phyloP scores from a whole-genome alignment of 495 filamentous ascomycete species.

The Cercophora newfieldiana region DNA sequence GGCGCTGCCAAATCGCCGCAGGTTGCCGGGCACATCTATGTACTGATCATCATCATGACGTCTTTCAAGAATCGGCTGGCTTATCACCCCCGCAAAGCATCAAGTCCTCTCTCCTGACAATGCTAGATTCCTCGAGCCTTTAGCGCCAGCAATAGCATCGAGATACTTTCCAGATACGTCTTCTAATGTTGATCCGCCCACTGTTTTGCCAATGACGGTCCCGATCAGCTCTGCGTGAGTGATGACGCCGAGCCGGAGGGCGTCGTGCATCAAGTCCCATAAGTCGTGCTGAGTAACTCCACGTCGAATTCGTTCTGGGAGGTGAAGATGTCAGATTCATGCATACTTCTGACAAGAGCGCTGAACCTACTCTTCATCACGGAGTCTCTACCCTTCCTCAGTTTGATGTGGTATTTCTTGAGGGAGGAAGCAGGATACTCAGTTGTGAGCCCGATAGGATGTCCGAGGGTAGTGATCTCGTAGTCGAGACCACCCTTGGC shows the following conservation, averaged over 20 bases:
- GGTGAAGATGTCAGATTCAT: background rate
- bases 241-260: slow-evolving; percentile 34
- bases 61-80: too few species aligned
- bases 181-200: slow-evolving; percentile 33
- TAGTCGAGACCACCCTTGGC: slow-evolving; percentile 33
- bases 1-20: too few species aligned
- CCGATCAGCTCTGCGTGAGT: slow-evolving; percentile 38
- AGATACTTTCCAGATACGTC: slow-evolving; percentile 36
- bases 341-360: background rate
- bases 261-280: slow-evolving; percentile 35
- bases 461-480: slow-evolving; percentile 38
- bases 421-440: slow-evolving; percentile 36
- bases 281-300: slow-evolving; percentile 37
- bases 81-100: background rate
- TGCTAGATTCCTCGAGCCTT: slow-evolving; percentile 23
- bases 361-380: slow-evolving; percentile 34
- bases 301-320: slow-evolving; percentile 32
- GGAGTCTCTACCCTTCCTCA: slow-evolving; percentile 35
- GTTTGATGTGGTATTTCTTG: slow-evolving; percentile 37
- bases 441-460: slow-evolving; percentile 35
- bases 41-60: background rate
- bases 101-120: slow-evolving; percentile 28
- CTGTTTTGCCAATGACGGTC: slow-evolving; percentile 34
- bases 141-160: slow-evolving; percentile 27
- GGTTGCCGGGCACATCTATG: too few species aligned